These are phyloP conservation scores for Cladosporium sp. DNA, from an alignment of 2,329 filamentous ascomycete genomes.

Conservation along the genomic window DNA sequence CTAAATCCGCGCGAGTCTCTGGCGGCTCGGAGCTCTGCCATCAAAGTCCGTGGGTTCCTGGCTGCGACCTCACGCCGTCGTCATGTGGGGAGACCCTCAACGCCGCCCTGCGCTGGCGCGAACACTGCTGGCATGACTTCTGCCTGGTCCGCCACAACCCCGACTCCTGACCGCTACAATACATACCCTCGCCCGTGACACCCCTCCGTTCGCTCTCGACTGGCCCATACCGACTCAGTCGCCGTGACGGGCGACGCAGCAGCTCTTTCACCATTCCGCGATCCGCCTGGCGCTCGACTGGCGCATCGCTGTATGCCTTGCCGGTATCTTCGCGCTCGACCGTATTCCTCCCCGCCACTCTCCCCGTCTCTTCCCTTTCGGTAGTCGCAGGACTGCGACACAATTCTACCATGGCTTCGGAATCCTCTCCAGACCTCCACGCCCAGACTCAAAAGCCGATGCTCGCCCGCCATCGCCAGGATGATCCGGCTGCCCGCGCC, in stretches of 20 bases:
- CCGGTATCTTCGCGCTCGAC: conserved; percentile 11
- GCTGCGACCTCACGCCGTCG: too few relatives aligned
- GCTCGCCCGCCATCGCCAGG: conserved; percentile 30
- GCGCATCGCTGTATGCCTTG: conserved; percentile 10
- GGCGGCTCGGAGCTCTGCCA: too few relatives aligned
- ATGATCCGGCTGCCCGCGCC: conserved; percentile 20
- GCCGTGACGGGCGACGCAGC: background rate
- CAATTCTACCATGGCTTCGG: conserved; percentile 29
- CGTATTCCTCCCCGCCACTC: conserved; percentile 10
- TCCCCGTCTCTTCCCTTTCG: conserved; percentile 5
- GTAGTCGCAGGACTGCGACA: conserved; percentile 3
- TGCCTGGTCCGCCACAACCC: too few relatives aligned
- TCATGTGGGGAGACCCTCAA: too few relatives aligned
- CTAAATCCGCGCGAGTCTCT: too few relatives aligned
- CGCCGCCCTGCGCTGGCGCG: too few relatives aligned
- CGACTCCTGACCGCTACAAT: too few relatives aligned
- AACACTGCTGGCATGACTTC: too few relatives aligned
- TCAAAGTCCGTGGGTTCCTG: too few relatives aligned
- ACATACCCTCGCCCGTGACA: too few relatives aligned
- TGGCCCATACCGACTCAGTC: background rate
- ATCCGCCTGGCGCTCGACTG: conserved; percentile 7
- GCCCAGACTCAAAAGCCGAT: conserved; percentile 23
- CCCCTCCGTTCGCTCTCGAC: too few relatives aligned
- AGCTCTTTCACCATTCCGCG: conserved; percentile 1
- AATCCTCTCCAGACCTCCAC: conserved; percentile 13